Conservation (phyloP, 345 rosid genomes). For the Eucalyptus cladocalyx region DNA sequence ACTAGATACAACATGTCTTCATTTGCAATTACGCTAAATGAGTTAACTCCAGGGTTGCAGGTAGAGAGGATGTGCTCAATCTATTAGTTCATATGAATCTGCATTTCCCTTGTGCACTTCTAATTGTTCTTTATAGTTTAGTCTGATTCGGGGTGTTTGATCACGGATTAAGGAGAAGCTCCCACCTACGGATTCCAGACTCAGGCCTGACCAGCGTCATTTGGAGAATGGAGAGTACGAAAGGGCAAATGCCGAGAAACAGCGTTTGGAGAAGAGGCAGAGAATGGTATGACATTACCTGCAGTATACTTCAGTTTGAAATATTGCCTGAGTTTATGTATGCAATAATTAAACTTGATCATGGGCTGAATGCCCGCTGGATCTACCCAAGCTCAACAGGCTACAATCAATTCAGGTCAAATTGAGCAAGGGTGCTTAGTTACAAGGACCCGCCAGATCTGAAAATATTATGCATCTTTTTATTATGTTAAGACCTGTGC, state of each 20-base stretch:
- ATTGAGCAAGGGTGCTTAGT: background rate
- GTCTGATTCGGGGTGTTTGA: slow-evolving; percentile 55
- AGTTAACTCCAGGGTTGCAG: slow-evolving; percentile 87
- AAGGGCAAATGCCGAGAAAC: slow-evolving; percentile 88
- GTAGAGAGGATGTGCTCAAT: slow-evolving; percentile 36
- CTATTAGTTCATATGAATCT: background rate
- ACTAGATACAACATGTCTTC: slow-evolving; percentile 93
- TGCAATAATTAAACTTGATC: background rate
- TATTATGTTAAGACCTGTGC: background rate
- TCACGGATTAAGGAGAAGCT: slow-evolving; percentile 87
- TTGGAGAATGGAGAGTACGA: slow-evolving; percentile 98
- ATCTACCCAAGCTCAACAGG: background rate
- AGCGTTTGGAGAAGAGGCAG: slow-evolving; percentile 83
- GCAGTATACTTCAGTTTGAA: background rate
- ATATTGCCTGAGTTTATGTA: background rate
- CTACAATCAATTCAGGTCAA: background rate
- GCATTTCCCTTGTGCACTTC: slow-evolving; percentile 15
- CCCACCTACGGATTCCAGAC: slow-evolving; percentile 95
- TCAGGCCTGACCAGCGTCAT: slow-evolving; percentile 93
- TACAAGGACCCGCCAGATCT: background rate
- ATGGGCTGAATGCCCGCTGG: background rate
- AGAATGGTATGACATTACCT: slow-evolving; percentile 52
- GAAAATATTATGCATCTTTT: background rate
- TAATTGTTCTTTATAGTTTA: slow-evolving; percentile 31
- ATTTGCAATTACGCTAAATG: slow-evolving; percentile 85